phyloP scores from a whole-genome alignment of 2,329 filamentous ascomycete genomes.

The Trichophyton verrucosum region DNA sequence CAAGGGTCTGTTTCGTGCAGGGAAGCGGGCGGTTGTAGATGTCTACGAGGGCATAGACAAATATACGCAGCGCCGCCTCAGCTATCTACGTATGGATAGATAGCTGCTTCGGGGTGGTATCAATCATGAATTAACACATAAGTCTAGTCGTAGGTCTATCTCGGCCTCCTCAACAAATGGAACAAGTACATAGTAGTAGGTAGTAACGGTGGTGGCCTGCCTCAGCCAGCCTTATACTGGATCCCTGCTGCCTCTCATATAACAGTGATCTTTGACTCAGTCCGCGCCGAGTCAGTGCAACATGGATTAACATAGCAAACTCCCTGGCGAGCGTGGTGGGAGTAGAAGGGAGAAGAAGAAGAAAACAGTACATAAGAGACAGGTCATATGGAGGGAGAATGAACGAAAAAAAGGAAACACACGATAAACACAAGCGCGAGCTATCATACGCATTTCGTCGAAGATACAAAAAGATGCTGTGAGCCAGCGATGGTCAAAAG shows the following conservation, averaged over 20 bases:
- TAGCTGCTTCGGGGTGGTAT: background rate
- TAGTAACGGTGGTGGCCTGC: too few relatives aligned
- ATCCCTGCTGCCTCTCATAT: background rate
- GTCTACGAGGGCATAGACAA: too few relatives aligned
- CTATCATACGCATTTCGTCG: background rate
- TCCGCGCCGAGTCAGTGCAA: background rate
- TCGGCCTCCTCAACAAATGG: background rate
- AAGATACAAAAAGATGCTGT: background rate
- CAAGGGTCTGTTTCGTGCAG: too few relatives aligned
- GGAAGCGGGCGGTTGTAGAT: too few relatives aligned
- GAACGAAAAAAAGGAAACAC: background rate
- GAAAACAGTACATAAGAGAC: background rate
- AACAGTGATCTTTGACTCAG: background rate
- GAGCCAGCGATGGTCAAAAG: background rate
- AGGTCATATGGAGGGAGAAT: background rate
- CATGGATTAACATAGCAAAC: background rate
- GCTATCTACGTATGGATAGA: background rate
- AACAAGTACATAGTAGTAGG: too few relatives aligned
- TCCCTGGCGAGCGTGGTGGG: background rate
- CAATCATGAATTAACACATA: background rate
- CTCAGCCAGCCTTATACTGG: background rate
- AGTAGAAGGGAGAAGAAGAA: background rate
- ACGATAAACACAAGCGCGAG: background rate
- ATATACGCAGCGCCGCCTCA: too few relatives aligned
- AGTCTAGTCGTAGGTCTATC: slow-evolving; percentile 2